These are phyloP conservation scores for Amphirosellinia nigrospora DNA, from an alignment of 495 filamentous ascomycete genomes.

Conservation along the genomic window DNA sequence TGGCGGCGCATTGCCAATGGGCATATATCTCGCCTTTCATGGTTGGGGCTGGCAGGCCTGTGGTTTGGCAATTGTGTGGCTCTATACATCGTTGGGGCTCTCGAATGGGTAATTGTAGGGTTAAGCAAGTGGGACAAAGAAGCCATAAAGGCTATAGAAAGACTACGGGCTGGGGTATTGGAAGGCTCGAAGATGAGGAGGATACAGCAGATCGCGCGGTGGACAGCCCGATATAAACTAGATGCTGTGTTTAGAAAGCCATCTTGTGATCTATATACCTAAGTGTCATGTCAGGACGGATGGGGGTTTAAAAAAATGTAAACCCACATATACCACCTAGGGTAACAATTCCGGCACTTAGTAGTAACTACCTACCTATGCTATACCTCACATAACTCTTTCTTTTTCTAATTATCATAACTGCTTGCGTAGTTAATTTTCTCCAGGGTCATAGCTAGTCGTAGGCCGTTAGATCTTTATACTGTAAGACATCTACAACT, in stretches of 20 bases:
- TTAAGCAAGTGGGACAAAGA: constrained; percentile 80
- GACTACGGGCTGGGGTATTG: constrained; percentile 64
- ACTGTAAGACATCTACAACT: neutral
- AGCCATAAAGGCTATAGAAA: constrained; percentile 74
- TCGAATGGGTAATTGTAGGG: constrained; percentile 84
- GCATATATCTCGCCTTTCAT: constrained; percentile 86
- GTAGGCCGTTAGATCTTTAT: neutral
- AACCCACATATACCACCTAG: no score
- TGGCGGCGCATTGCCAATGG: constrained; percentile 79
- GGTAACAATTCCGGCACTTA: no score
- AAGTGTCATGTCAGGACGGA: no score
- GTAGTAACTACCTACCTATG: no score
- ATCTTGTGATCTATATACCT: no score
- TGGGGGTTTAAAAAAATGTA: no score
- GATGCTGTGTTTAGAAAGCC: neutral
- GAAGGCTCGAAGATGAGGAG: neutral
- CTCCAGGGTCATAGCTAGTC: neutral
- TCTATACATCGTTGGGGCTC: constrained; percentile 76
- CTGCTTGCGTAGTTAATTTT: no score
- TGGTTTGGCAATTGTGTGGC: constrained; percentile 94
- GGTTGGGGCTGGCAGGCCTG: constrained; percentile 82
- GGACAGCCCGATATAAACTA: neutral
- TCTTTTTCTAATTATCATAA: neutral
- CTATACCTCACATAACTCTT: no score
- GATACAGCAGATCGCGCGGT: neutral